Evolutionary conservation across 2,329 filamentous ascomycete genomes (phyloP).

Genomic region (Ceratocystis destructans): DNA sequence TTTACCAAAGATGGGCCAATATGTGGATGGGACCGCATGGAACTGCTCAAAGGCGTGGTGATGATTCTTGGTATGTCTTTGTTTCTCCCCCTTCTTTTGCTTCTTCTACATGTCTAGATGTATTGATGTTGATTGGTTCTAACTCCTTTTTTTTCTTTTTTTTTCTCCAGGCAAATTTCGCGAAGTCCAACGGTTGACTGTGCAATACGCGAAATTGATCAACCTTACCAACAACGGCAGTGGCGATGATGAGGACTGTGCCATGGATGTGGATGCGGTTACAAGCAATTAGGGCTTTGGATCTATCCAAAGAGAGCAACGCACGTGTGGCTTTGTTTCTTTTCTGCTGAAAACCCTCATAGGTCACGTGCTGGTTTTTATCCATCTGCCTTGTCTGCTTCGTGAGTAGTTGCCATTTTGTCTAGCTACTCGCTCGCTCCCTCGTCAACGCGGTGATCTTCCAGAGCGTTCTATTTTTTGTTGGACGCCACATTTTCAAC

Average conservation of each 20-base stretch:
- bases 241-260: slow-evolving; percentile 27
- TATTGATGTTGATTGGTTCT: background rate
- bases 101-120: background rate
- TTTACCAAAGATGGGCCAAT: slow-evolving; percentile 55
- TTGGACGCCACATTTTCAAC: background rate
- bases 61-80: slow-evolving; percentile 67
- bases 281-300: background rate
- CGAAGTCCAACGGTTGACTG: slow-evolving; percentile 84
- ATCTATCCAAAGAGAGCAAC: background rate
- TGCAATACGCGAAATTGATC: slow-evolving; percentile 80
- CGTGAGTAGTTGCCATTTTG: background rate
- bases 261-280: slow-evolving; percentile 16
- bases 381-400: background rate
- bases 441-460: background rate
- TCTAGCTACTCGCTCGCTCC: background rate
- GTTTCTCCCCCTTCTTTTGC: background rate
- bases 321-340: background rate
- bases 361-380: background rate
- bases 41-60: slow-evolving; percentile 79
- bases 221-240: slow-evolving; percentile 41
- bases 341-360: background rate
- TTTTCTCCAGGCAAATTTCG: slow-evolving; percentile 69
- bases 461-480: background rate
- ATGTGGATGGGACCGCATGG: slow-evolving; percentile 81
- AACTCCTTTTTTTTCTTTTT: background rate